A percentile compares a stretch with the other conserved stretches of the same genome.
Evolutionary conservation across 202 grass and related monocot species (phyloP).

Genomic region (Tripidium arundinaceum): DNA sequence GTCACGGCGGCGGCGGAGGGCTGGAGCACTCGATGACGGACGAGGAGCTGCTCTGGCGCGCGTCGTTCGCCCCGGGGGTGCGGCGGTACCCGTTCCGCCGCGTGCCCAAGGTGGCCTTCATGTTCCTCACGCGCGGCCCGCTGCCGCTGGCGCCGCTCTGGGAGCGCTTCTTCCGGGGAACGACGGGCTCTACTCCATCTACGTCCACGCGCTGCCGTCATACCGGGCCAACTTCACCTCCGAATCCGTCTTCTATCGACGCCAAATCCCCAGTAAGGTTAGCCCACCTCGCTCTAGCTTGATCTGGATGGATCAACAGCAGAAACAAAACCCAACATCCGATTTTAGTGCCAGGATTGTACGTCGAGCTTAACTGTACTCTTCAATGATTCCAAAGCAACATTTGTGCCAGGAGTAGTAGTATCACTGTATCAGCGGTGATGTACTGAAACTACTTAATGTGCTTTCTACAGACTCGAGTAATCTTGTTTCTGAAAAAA

Average conservation of each 20-base stretch:
- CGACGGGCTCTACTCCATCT: conserved; percentile 68
- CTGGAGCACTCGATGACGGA: conserved; percentile 76
- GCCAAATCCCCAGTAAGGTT: conserved; percentile 92
- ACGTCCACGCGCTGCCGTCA: conserved; percentile 81
- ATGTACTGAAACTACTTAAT: neutral
- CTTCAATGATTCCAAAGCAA: neutral
- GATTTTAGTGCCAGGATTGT: neutral
- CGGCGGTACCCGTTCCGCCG: conserved; percentile 65
- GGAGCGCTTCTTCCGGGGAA: conserved; percentile 82
- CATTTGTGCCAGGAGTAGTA: neutral
- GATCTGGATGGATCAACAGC: neutral
- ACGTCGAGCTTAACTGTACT: neutral
- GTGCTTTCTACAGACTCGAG: neutral
- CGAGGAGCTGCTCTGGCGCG: conserved; percentile 88
- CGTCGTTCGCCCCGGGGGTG: conserved; percentile 60
- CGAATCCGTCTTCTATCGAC: conserved; percentile 65
- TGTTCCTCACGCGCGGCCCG: conserved; percentile 94
- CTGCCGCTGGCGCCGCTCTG: conserved; percentile 78
- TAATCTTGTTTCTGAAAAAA: no score
- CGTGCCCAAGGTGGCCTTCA: conserved; percentile 81
- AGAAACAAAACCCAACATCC: neutral
- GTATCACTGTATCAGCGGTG: neutral
- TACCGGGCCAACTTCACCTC: conserved; percentile 75
- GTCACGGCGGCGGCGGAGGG: conserved; percentile 13
- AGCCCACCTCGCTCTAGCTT: neutral